Conservation (phyloP, 345 rosid genomes). For the Brassica juncea region DNA sequence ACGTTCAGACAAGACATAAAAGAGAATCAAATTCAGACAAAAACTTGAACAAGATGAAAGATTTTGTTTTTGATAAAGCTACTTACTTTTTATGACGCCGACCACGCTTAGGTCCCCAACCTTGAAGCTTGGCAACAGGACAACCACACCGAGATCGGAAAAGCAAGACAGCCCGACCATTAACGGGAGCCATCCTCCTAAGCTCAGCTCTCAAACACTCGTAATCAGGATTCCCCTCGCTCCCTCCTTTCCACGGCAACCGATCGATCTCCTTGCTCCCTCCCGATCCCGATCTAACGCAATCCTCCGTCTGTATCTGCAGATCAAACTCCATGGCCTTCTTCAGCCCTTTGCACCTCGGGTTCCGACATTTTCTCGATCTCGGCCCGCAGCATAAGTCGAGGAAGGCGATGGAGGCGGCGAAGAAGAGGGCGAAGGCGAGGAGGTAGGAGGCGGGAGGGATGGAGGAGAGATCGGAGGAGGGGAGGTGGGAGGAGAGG, state of each 20-base stretch:
- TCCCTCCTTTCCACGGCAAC: slow-evolving; percentile 93
- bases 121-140: slow-evolving; percentile 82
- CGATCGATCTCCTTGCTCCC: slow-evolving; percentile 60
- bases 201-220: slow-evolving; percentile 90
- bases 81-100: slow-evolving; percentile 89
- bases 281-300: slow-evolving; percentile 53
- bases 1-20: background rate
- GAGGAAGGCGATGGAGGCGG: slow-evolving; percentile 44
- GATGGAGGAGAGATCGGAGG: slow-evolving; percentile 34
- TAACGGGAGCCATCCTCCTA: slow-evolving; percentile 88
- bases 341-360: slow-evolving; percentile 80
- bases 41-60: background rate
- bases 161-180: slow-evolving; percentile 85
- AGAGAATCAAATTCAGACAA: background rate
- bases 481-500: slow-evolving; percentile 59
- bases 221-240: slow-evolving; percentile 76
- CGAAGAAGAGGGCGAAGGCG: slow-evolving; percentile 60
- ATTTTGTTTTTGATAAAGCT: background rate
- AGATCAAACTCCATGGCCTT: slow-evolving; percentile 95
- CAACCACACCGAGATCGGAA: slow-evolving; percentile 89
- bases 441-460: slow-evolving; percentile 52
- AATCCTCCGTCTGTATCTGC: slow-evolving; percentile 83
- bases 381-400: slow-evolving; percentile 59
- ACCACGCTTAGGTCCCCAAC: slow-evolving; percentile 82
- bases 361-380: slow-evolving; percentile 71